phyloP scores from a whole-genome alignment of 2,329 filamentous ascomycete species.

The Apiospora marii region DNA sequence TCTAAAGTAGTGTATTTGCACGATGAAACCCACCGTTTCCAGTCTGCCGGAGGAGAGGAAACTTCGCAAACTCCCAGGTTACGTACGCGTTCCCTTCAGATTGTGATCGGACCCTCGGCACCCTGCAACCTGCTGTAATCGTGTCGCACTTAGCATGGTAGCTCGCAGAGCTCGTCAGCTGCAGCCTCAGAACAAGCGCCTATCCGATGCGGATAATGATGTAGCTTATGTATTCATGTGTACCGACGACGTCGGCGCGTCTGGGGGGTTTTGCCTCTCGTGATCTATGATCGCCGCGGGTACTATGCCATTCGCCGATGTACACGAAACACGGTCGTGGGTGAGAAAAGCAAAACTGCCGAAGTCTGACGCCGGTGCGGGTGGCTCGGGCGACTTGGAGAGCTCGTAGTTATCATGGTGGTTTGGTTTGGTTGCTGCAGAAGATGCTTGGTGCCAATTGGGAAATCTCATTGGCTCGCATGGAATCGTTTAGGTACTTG shows the following conservation, averaged over 20 bases:
- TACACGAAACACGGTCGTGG: neutral
- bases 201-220: neutral
- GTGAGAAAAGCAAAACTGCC: neutral
- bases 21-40: constrained; percentile 17
- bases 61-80: neutral
- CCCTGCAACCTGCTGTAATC: neutral
- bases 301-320: neutral
- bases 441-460: neutral
- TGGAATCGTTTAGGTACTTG: neutral
- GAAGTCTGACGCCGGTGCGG: neutral
- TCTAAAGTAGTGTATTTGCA: neutral
- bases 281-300: neutral
- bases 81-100: neutral
- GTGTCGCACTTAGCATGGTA: constrained; percentile 2
- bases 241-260: neutral
- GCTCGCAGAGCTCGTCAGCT: neutral
- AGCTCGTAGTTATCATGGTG: neutral
- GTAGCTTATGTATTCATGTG: neutral
- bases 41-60: constrained; percentile 15
- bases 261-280: neutral
- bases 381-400: neutral
- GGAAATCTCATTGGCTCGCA: neutral
- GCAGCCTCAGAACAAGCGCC: neutral
- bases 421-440: neutral
- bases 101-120: constrained; percentile 15